These are phyloP conservation scores for Dioscorea zingiberensis DNA, from an alignment of 106 monocot genomes.

Conservation along the genomic window DNA sequence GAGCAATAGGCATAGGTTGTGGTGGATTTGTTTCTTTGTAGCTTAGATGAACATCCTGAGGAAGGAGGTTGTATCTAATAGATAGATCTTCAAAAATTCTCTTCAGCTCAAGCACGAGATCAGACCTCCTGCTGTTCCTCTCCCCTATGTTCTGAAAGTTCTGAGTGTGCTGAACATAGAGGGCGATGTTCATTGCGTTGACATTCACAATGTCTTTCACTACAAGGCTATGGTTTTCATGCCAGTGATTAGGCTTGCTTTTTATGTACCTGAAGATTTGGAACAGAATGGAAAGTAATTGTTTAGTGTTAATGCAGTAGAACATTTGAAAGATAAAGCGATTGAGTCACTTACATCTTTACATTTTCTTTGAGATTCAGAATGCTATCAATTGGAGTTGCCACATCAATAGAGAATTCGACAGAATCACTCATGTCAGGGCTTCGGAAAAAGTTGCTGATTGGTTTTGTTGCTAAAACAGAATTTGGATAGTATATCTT, in stretches of 20 bases:
- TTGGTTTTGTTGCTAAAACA: constrained; percentile 73
- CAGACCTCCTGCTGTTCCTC: constrained; percentile 52
- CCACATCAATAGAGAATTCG: constrained; percentile 68
- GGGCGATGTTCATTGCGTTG: constrained; percentile 65
- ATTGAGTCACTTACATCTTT: no score
- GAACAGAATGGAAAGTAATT: no score
- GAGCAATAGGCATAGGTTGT: no score
- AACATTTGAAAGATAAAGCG: no score
- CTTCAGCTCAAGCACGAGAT: constrained; percentile 60
- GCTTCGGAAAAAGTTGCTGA: constrained; percentile 97
- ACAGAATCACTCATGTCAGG: constrained; percentile 85
- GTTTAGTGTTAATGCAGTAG: no score
- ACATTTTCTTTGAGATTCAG: constrained; percentile 64
- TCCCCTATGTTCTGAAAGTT: constrained; percentile 74
- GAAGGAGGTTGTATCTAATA: constrained; percentile 56
- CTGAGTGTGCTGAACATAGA: constrained; percentile 72
- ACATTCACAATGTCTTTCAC: constrained; percentile 62
- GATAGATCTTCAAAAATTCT: constrained; percentile 83
- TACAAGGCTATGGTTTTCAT: constrained; percentile 54
- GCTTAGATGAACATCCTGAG: constrained; percentile 62
- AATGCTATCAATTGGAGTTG: constrained; percentile 80
- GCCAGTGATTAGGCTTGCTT: constrained; percentile 66
- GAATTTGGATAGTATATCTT: constrained; percentile 97
- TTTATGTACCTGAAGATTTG: constrained; percentile 63
- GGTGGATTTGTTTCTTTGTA: constrained; percentile 17